Base-by-base conservation (phyloP, 352 stramenopile genomes). In the Globisporangium splendens region DNA sequence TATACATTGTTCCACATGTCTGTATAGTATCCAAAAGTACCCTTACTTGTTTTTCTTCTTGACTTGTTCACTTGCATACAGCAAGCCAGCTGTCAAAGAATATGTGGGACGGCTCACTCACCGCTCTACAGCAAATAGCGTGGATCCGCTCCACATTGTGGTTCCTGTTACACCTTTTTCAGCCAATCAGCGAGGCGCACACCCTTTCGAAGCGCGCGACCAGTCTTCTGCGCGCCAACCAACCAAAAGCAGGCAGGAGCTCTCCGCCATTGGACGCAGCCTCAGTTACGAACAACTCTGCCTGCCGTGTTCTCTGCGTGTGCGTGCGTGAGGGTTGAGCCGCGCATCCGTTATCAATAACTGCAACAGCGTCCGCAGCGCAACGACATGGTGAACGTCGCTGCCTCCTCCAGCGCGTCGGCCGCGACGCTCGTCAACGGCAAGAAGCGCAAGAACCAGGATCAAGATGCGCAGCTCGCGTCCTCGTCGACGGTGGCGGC, bases 361-460 rank as follows among this genome's bases (percentile, higher is more conserved):
- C 18, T 17, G 24, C 49, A 11, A 44, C 31, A 46, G 50, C 50
- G 48, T 28, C 50, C 44, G 12, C 50, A 56, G 50, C 46, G 21
- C 10, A 17, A 10, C 38, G 10, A 3, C 38, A 43, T 12, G 43
- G 59, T 63, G 42, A 66, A 61, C 21, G 62, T 55, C 56, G 39
- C 41, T 31, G 48, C 58, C 46, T 28, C 20, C 20, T 55, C 49
- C 31, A 20, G 51, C 7, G 5, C 50, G 8, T 22, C 50, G 8
- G 54, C 31, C 31, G 18, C 18, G 24, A 21, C 7, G 44, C 14
- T 54, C 18, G 49, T 51, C 15, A 61, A 65, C 49, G 24, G 56
- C 50, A 86, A 85, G 72, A 89, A 89, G 69, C 79, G 79, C 72
- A 89, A 89, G 69, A 60, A 62, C 1, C 52, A 42, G 33, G 62